phyloP scores from a whole-genome alignment of 2,329 filamentous ascomycete species.

The Pseudopyricularia javanii region DNA sequence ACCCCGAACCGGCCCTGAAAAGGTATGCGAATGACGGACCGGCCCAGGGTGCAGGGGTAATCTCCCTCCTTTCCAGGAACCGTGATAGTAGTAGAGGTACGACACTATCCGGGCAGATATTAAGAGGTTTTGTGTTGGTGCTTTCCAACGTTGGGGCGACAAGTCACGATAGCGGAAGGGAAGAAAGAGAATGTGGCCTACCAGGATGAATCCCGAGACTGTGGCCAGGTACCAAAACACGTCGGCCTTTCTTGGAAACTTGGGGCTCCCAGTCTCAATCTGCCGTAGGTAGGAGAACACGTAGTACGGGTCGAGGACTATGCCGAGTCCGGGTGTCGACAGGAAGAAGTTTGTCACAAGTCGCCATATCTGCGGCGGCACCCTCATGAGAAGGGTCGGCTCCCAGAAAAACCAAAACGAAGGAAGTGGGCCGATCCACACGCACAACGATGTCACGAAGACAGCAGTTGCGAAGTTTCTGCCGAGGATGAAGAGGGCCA shows the following conservation, averaged over 20 bases:
- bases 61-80: conserved; percentile 80
- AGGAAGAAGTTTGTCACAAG: conserved; percentile 29
- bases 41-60: conserved; percentile 52
- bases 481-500: conserved; percentile 4
- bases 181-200: conserved; percentile 39
- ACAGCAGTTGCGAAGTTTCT: conserved; percentile 58
- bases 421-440: conserved; percentile 44
- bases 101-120: conserved; percentile 72
- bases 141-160: conserved; percentile 20
- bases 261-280: conserved; percentile 58
- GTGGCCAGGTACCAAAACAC: conserved; percentile 72
- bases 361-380: conserved; percentile 35
- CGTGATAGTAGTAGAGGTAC: conserved; percentile 56
- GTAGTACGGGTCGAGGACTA: conserved; percentile 66
- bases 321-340: conserved; percentile 26
- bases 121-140: conserved; percentile 29
- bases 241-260: conserved; percentile 66
- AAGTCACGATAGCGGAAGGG: conserved; percentile 23
- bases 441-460: conserved; percentile 48
- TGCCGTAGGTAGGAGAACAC: conserved; percentile 66
- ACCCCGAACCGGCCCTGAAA: conserved; percentile 49
- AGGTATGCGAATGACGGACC: conserved; percentile 56
- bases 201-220: conserved; percentile 58
- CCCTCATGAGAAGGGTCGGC: conserved; percentile 37
- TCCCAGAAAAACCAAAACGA: conserved; percentile 41